Evolutionary conservation across 306 rosid species (phyloP).

Genomic region (Cercis canadensis): DNA sequence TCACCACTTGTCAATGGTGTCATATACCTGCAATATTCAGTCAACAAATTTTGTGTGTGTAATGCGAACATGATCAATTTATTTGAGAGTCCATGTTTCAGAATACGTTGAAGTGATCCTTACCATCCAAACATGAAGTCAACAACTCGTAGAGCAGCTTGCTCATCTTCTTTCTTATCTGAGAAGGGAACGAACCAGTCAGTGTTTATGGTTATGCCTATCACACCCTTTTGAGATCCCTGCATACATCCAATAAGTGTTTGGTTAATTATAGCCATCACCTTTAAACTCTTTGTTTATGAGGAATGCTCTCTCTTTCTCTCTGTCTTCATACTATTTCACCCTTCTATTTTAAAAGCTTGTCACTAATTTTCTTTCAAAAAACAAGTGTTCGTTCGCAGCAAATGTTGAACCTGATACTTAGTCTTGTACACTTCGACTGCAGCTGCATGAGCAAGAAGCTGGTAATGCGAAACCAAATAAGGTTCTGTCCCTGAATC

Average conservation of each 20-base stretch:
- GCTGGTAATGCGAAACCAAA: constrained; percentile 54
- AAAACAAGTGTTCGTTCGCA: no score
- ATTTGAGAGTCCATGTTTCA: no score
- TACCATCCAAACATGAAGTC: constrained; percentile 81
- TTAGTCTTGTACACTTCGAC: constrained; percentile 51
- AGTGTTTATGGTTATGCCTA: constrained; percentile 55
- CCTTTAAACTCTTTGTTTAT: no score
- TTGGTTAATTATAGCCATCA: no score
- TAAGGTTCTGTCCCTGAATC: constrained; percentile 67
- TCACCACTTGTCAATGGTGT: constrained; percentile 58
- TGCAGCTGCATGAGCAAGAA: constrained; percentile 70
- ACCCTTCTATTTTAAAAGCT: no score
- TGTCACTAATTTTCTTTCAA: no score
- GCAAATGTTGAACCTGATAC: constrained; percentile 34
- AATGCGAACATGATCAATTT: no score
- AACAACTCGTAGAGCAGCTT: constrained; percentile 55
- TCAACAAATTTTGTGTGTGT: no score
- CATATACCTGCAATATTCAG: constrained; percentile 50
- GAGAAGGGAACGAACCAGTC: constrained; percentile 60
- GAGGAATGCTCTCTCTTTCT: no score
- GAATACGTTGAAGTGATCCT: constrained; percentile 3
- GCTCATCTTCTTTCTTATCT: constrained; percentile 5
- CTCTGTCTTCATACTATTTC: no score
- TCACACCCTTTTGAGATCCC: constrained; percentile 66
- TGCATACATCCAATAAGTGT: constrained; percentile 7